Conservation (phyloP, 1,139 yeast species). For the Saccharomycopsis crataegensis region DNA sequence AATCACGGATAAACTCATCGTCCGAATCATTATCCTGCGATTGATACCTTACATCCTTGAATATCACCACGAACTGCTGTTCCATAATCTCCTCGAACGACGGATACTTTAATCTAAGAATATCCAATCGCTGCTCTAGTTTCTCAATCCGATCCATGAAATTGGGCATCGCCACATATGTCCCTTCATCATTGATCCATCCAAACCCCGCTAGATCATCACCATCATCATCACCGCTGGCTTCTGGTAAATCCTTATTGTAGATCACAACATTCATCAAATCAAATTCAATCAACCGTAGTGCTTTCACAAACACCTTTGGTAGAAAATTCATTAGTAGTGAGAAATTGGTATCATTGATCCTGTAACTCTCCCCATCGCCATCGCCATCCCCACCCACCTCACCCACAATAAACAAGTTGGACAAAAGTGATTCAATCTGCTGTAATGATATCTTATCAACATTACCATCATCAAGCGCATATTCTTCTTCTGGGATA, state of each 20-base stretch:
- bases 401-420: neutral
- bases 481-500: neutral
- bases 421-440: neutral
- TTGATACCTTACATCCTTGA: constrained; percentile 1
- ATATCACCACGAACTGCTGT: neutral
- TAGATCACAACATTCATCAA: neutral
- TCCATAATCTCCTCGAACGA: neutral
- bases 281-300: constrained; percentile 8
- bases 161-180: neutral
- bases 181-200: neutral
- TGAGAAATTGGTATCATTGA: neutral
- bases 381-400: neutral
- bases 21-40: constrained; percentile 16
- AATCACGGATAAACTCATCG: constrained; percentile 12
- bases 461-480: neutral
- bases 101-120: neutral
- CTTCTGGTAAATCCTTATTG: neutral
- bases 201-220: neutral
- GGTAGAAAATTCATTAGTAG: constrained; percentile 8
- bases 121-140: neutral
- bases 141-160: neutral
- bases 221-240: neutral
- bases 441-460: neutral
- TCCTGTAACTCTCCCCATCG: neutral
- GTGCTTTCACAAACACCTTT: constrained; percentile 10